Base-by-base conservation (phyloP, 179 eudicot genomes). In the Dionaea muscipula region DNA sequence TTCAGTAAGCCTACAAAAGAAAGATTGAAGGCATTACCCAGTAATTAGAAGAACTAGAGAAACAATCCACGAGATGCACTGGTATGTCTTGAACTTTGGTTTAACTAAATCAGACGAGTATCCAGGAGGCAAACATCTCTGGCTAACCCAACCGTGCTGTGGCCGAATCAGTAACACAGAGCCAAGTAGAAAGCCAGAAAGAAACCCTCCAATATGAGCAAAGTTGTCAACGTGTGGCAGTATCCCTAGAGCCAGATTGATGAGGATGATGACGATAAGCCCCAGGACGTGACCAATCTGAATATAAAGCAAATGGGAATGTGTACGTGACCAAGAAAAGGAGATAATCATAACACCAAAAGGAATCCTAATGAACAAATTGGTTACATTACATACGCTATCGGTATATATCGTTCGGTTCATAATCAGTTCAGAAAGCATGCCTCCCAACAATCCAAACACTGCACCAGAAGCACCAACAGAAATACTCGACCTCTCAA, bases 401-500 rank as follows among this genome's bases (percentile, higher is more conserved):
- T 83, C 83, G 8, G 84, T 67, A 45, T 85, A 89, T 22, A 85
- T 85, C 35, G 85, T 83, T 95, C 97, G 86, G 53, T 89, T 89
- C 2, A 85, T 83, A 20, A 86, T 45, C 17, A 90, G 81, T 68
- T 90, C 97, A 0, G 95, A 75, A 36, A 90, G 65, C 97, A 86
- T 90, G 37, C 94, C 93, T 50, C 97, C 97, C 28, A 90, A 86
- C 60, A 90, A 82, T 53, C 95, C 97, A 64, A 85, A 89, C 35
- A 89, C 68, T 44, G 93, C 95, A 60, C 97, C 97, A 25, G 97
- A 89, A 55, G 97, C 95, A 43, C 97, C 97, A 33, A 90, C 95
- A 24, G 95, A 90, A 21, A 90, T 76, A 57, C 59, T 80, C 19
- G 26, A 54, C 61, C 75, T 84, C 56, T 83, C 78, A 37, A 90